phyloP scores from a whole-genome alignment of 805 yeast species.

The Candida sphagnicola region DNA sequence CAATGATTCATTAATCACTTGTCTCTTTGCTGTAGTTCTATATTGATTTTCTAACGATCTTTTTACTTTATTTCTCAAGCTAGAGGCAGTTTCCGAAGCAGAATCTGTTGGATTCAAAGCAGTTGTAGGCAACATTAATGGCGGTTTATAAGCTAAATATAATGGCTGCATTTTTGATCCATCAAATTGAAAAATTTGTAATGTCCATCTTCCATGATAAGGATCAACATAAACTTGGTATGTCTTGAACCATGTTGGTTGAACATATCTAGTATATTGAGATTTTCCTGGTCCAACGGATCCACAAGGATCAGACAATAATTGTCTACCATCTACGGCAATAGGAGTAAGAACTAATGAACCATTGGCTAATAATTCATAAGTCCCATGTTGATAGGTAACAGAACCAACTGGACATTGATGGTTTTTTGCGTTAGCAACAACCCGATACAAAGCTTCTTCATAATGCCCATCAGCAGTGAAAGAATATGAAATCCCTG shows the following conservation, averaged over 20 bases:
- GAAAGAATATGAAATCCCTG: conserved; percentile 91
- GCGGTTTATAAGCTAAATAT: conserved; percentile 89
- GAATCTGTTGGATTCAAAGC: conserved; percentile 81
- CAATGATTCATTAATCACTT: conserved; percentile 26
- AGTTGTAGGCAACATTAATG: conserved; percentile 91
- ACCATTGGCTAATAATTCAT: conserved; percentile 60
- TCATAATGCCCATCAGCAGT: conserved; percentile 90
- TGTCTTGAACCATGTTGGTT: conserved; percentile 54
- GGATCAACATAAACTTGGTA: conserved; percentile 62
- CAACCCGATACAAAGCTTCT: conserved; percentile 80
- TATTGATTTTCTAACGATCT: conserved; percentile 77
- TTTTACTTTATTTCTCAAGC: conserved; percentile 47
- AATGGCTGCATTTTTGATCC: conserved; percentile 83
- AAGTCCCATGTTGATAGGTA: conserved; percentile 87
- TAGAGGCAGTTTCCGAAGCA: conserved; percentile 30
- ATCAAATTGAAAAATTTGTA: conserved; percentile 71
- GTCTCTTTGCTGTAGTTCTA: conserved; percentile 68
- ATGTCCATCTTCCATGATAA: conserved; percentile 79
- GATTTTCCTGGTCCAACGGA: conserved; percentile 41
- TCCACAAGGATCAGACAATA: conserved; percentile 84
- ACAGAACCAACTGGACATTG: conserved; percentile 80
- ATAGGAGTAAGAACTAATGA: conserved; percentile 68
- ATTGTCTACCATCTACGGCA: conserved; percentile 87
- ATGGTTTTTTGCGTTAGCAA: conserved; percentile 68
- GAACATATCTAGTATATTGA: conserved; percentile 67